Evolutionary conservation across 2,329 filamentous ascomycete species (phyloP).

Genomic region (Nothopassalora personata): DNA sequence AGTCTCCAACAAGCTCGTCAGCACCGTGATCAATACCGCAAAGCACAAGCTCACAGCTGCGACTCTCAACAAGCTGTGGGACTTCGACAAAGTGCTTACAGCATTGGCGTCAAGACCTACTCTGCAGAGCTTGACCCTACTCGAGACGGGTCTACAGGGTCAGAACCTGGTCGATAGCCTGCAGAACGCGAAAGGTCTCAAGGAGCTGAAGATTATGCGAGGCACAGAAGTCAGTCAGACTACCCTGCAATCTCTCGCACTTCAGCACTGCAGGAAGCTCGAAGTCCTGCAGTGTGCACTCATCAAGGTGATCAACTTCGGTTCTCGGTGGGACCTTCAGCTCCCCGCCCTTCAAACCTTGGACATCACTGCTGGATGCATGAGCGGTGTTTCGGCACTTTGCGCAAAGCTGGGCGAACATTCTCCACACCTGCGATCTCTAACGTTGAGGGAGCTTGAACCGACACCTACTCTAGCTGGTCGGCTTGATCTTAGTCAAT

Average conservation of each 20-base stretch:
- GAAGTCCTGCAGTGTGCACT: background rate
- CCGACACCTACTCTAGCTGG: background rate
- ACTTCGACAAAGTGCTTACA: conserved; percentile 36
- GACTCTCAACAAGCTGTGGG: conserved; percentile 35
- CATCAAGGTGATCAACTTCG: background rate
- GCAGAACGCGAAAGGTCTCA: conserved; percentile 15
- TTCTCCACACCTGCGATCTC: background rate
- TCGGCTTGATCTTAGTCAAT: conserved; percentile 9
- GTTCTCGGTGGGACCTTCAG: background rate
- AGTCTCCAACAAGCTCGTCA: conserved; percentile 41
- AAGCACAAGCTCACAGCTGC: conserved; percentile 33
- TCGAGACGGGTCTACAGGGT: conserved; percentile 24
- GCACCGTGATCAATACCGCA: conserved; percentile 39
- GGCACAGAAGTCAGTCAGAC: conserved; percentile 16
- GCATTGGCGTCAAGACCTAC: conserved; percentile 37
- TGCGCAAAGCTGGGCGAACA: background rate
- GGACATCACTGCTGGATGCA: background rate
- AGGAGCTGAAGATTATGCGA: conserved; percentile 11
- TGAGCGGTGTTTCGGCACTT: background rate
- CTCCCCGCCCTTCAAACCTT: background rate
- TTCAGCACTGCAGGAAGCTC: background rate
- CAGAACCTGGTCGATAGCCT: conserved; percentile 17
- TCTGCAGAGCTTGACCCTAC: conserved; percentile 32
- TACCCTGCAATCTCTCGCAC: background rate
- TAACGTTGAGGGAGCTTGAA: conserved; percentile 2